Percentiles rank a stretch among this genome's conserved stretches.
Conservation (phyloP, 1,284 basidiomycete genomes). For the Cystobasidium sp. region DNA sequence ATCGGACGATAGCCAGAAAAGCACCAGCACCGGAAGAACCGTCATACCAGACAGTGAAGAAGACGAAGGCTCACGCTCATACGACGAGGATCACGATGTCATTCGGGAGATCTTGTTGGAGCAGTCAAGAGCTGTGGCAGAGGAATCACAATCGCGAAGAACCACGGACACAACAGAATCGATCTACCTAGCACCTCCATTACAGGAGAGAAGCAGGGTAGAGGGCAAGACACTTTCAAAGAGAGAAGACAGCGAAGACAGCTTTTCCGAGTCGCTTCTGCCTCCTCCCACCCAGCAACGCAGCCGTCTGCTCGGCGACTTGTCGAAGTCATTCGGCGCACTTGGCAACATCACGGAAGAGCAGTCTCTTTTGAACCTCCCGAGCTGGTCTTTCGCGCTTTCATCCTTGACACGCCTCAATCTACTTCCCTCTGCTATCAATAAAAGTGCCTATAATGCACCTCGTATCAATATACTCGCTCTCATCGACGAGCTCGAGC, state of each 20-base stretch:
- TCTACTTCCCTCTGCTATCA: not conserved
- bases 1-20: not conserved
- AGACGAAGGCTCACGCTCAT: not conserved
- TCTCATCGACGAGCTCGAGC: conserved; percentile 30
- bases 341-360: conserved; percentile 32
- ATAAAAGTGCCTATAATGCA: not conserved
- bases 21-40: not conserved
- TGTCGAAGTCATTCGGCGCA: not conserved
- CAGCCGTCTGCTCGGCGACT: conserved; percentile 16
- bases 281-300: conserved; percentile 34
- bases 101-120: not conserved
- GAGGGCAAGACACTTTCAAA: no score
- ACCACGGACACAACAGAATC: not conserved
- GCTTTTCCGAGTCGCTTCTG: conserved; percentile 25
- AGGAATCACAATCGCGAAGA: conserved; percentile 21
- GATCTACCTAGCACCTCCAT: not conserved
- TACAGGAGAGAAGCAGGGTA: not conserved
- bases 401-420: conserved; percentile 18
- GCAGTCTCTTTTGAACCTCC: conserved; percentile 32
- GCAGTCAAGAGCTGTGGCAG: conserved; percentile 5
- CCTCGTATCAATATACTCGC: conserved; percentile 36
- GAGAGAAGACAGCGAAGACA: conserved; percentile 10
- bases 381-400: conserved; percentile 33
- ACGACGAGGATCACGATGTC: no score
- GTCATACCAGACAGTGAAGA: not conserved